Percentiles rank a stretch among this genome's conserved stretches.
Conservation (phyloP, 2,329 filamentous ascomycete genomes). For the Blumeria hordei region DNA sequence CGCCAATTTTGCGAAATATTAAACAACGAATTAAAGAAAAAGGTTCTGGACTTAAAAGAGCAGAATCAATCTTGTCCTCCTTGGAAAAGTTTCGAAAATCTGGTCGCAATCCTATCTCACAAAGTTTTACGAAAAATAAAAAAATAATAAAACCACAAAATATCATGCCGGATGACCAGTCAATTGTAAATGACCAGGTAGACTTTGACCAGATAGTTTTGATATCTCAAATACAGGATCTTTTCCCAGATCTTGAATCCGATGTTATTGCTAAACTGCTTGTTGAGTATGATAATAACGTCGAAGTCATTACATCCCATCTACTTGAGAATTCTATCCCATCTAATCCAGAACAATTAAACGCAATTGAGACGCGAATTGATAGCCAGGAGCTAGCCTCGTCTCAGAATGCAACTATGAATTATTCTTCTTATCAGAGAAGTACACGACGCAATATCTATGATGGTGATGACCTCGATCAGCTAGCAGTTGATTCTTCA, state of each 20-base stretch:
- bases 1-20: constrained; percentile 45
- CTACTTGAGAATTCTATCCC: constrained; percentile 59
- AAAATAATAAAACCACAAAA: constrained; percentile 45
- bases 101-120: constrained; percentile 18
- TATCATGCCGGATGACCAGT: constrained; percentile 15
- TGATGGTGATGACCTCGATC: constrained; percentile 59
- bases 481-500: constrained; percentile 38
- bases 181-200: constrained; percentile 4
- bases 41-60: constrained; percentile 26
- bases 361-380: constrained; percentile 29
- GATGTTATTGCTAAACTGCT: constrained; percentile 60
- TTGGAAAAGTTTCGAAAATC: constrained; percentile 35
- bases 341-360: constrained; percentile 33
- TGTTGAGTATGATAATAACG: constrained; percentile 53
- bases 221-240: constrained; percentile 73
- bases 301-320: constrained; percentile 59
- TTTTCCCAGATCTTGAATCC: constrained; percentile 71
- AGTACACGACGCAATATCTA: constrained; percentile 47
- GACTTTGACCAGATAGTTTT: constrained; percentile 67
- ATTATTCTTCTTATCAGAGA: constrained; percentile 30
- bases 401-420: constrained; percentile 4
- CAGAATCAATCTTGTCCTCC: constrained; percentile 33
- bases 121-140: constrained; percentile 24
- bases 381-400: not conserved
- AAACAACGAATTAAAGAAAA: constrained; percentile 26